Evolutionary conservation across 495 filamentous ascomycete genomes (phyloP).

Genomic region (Thozetella sp.): DNA sequence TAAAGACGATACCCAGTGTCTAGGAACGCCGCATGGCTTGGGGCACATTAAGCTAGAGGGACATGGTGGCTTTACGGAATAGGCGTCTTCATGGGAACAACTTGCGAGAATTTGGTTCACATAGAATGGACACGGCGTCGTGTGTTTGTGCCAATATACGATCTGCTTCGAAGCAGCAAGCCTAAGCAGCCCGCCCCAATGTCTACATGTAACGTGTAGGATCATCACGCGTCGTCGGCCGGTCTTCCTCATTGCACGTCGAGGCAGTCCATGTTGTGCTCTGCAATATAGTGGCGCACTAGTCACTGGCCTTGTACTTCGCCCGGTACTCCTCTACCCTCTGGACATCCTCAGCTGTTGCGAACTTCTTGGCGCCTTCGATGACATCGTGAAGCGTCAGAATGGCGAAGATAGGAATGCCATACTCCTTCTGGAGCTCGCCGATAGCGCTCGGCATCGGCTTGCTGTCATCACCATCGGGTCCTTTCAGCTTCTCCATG

Average conservation of each 20-base stretch:
- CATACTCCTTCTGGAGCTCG: constrained; percentile 71
- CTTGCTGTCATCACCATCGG: constrained; percentile 52
- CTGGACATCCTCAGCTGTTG: constrained; percentile 63
- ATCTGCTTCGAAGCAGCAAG: too few relatives aligned
- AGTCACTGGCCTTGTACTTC: constrained; percentile 70
- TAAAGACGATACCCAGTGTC: neutral
- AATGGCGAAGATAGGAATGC: constrained; percentile 56
- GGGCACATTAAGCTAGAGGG: neutral
- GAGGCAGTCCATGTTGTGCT: neutral
- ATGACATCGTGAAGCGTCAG: constrained; percentile 79
- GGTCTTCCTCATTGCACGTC: constrained; percentile 5
- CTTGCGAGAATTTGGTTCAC: neutral
- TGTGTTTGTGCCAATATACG: neutral
- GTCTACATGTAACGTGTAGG: too few relatives aligned
- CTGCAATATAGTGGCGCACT: constrained; percentile 8
- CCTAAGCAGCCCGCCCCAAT: too few relatives aligned
- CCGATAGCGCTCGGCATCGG: constrained; percentile 72
- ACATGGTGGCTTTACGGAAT: neutral
- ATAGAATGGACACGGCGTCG: neutral
- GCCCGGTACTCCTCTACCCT: constrained; percentile 76
- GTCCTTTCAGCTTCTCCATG: constrained; percentile 72
- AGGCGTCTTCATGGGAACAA: neutral
- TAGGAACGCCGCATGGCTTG: neutral
- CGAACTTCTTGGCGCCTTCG: constrained; percentile 55
- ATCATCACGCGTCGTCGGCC: constrained; percentile 4